Evolutionary conservation across 2,329 filamentous ascomycete species (phyloP).

Genomic region (Colletotrichum sp.): DNA sequence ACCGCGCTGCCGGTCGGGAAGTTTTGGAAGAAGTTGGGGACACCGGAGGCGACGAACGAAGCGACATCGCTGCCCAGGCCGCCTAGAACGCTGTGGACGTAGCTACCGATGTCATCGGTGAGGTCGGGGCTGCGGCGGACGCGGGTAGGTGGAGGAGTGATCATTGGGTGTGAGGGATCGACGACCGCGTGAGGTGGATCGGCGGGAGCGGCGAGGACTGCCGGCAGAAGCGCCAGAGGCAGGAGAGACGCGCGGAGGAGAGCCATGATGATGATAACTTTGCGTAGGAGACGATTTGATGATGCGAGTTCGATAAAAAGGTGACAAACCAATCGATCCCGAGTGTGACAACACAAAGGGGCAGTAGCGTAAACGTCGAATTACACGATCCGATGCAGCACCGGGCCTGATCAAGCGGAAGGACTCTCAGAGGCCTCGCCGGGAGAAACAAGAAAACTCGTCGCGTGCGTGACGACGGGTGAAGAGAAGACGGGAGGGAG

Average conservation of each 20-base stretch:
- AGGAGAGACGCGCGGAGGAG: not conserved
- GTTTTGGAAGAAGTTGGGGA: slow-evolving; percentile 71
- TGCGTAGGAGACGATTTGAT: not conserved
- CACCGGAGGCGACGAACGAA: slow-evolving; percentile 65
- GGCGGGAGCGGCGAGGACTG: slow-evolving; percentile 21
- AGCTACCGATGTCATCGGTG: slow-evolving; percentile 49
- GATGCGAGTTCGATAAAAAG: not conserved
- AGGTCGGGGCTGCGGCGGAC: slow-evolving; percentile 27
- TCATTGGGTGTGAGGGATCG: slow-evolving; percentile 24
- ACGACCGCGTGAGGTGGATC: slow-evolving; percentile 1
- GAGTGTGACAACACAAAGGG: not conserved
- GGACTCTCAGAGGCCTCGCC: not conserved
- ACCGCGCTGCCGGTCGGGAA: slow-evolving; percentile 69
- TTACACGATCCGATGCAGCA: not conserved
- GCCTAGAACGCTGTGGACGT: slow-evolving; percentile 54
- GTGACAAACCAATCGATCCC: not conserved
- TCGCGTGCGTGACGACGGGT: not conserved
- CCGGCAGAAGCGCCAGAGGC: slow-evolving; percentile 13
- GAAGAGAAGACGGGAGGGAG: not conserved
- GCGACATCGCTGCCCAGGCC: slow-evolving; percentile 60
- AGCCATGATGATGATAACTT: not conserved
- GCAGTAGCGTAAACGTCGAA: not conserved
- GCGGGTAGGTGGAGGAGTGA: slow-evolving; percentile 26
- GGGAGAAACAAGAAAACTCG: not conserved
- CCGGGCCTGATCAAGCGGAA: not conserved